Percentiles rank a stretch among this genome's conserved stretches.
Evolutionary conservation across 2,329 filamentous ascomycete species (phyloP).

Genomic region (Phyllosticta paracitricarpa): DNA sequence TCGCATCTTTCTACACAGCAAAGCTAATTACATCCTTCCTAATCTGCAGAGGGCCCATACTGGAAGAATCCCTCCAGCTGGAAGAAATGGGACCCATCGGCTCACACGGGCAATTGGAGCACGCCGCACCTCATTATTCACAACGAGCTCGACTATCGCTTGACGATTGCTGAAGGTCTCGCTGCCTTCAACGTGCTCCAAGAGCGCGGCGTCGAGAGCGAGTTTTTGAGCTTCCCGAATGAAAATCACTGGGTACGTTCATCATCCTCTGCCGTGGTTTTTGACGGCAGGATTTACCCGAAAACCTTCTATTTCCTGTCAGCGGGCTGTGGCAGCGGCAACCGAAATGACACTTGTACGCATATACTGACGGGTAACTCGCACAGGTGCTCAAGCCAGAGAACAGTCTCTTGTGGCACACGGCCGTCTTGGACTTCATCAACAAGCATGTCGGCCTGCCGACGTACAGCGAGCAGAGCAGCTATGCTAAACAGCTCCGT

Average conservation of each 20-base stretch:
- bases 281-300: too few relatives aligned
- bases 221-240: slow-evolving; percentile 71
- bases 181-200: slow-evolving; percentile 82
- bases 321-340: too few relatives aligned
- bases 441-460: slow-evolving; percentile 48
- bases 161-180: slow-evolving; percentile 76
- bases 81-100: slow-evolving; percentile 48
- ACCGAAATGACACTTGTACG: too few relatives aligned
- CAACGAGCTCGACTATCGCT: slow-evolving; percentile 78
- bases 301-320: slow-evolving; percentile 26
- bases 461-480: slow-evolving; percentile 24
- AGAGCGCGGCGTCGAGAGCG: slow-evolving; percentile 61
- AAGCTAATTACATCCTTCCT: too few relatives aligned
- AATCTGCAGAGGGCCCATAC: slow-evolving; percentile 16
- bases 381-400: slow-evolving; percentile 59
- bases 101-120: slow-evolving; percentile 57
- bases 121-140: slow-evolving; percentile 89
- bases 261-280: too few relatives aligned
- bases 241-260: slow-evolving; percentile 59
- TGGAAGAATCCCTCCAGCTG: slow-evolving; percentile 38
- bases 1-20: not conserved
- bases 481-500: slow-evolving; percentile 10
- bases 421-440: slow-evolving; percentile 71
- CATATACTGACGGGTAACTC: too few relatives aligned
- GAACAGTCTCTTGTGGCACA: slow-evolving; percentile 85